phyloP scores from a whole-genome alignment of 768 basidiomycete genomes.

The Crepidotus variabilis region DNA sequence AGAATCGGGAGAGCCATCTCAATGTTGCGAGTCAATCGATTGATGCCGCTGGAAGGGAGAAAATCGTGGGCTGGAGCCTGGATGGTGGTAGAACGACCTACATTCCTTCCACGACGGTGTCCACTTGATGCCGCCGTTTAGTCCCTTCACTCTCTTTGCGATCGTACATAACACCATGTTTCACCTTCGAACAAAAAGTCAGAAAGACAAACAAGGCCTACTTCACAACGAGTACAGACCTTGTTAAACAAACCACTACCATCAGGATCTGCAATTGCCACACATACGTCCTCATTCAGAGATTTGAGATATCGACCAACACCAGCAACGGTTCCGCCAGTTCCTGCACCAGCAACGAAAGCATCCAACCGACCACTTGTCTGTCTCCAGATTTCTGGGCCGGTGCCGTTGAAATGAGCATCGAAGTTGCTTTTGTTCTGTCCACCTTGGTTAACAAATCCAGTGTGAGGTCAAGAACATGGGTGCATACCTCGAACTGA shows the following conservation, averaged over 20 bases:
- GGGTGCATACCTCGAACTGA: constrained; percentile 70
- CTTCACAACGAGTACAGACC: constrained; percentile 31
- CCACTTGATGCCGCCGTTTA: constrained; percentile 89
- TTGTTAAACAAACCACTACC: constrained; percentile 96
- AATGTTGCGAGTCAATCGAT: constrained; percentile 89
- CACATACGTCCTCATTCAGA: constrained; percentile 56
- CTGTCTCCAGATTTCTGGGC: constrained; percentile 94
- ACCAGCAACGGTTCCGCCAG: constrained; percentile 93
- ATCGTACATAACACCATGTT: constrained; percentile 94
- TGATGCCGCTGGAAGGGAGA: constrained; percentile 67
- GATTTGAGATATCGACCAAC: constrained; percentile 77
- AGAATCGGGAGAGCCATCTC: constrained; percentile 80
- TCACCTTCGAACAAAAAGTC: constrained; percentile 47
- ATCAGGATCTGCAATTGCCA: constrained; percentile 87
- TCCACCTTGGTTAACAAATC: neutral
- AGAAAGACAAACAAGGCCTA: neutral
- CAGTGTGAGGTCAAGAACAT: neutral
- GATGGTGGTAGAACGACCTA: constrained; percentile 23
- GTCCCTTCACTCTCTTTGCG: constrained; percentile 91
- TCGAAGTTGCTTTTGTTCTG: constrained; percentile 87
- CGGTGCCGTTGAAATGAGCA: constrained; percentile 87
- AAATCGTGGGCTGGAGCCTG: neutral
- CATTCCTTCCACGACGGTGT: constrained; percentile 95
- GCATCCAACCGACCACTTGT: constrained; percentile 78
- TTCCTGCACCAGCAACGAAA: constrained; percentile 93